Conservation (phyloP, 129 eudicot species). For the Oenanthe sinensis region DNA sequence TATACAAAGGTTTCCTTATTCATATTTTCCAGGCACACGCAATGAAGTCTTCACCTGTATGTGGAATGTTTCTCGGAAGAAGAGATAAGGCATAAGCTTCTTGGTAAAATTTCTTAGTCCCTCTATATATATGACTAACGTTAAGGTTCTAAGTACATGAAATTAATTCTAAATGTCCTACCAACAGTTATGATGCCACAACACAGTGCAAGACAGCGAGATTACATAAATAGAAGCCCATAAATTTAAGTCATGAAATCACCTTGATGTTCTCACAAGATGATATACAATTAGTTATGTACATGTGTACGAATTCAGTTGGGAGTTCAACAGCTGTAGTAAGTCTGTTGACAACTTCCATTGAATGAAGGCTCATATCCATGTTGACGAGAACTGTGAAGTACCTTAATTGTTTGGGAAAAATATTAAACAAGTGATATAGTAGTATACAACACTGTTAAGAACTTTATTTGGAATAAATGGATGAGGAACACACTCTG, state of each 20-base stretch:
- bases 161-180: neutral
- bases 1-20: neutral
- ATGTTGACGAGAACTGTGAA: slow-evolving; percentile 82
- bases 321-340: slow-evolving; percentile 93
- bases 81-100: neutral
- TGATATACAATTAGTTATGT: slow-evolving; percentile 86
- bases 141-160: neutral
- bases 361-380: slow-evolving; percentile 99
- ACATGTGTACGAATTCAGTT: slow-evolving; percentile 84
- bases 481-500: slow-evolving; percentile 34
- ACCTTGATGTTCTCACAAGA: slow-evolving; percentile 86
- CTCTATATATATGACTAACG: neutral
- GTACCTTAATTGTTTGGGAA: slow-evolving; percentile 29
- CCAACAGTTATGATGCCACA: neutral
- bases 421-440: neutral
- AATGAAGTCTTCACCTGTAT: neutral
- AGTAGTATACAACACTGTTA: neutral
- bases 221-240: neutral
- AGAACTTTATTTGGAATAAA: neutral
- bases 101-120: neutral
- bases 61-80: neutral
- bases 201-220: neutral
- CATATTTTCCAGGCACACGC: neutral
- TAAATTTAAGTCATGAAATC: neutral
- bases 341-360: slow-evolving; percentile 98